Base-by-base conservation (phyloP, 345 rosid genomes). In the Sonneratia caseolaris region DNA sequence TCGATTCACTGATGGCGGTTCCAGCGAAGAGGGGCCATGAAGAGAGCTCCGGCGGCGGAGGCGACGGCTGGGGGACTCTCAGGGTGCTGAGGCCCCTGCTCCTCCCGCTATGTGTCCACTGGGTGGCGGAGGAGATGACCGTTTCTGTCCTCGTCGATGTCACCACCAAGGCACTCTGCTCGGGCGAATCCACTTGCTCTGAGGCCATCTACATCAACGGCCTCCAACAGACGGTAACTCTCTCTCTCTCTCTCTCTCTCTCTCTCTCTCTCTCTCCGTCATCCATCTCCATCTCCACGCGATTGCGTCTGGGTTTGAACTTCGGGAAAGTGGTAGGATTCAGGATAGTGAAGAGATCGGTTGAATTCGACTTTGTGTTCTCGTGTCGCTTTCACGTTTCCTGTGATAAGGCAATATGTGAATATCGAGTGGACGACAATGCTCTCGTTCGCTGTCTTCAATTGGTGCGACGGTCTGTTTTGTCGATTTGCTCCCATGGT, bases 91-190 rank as follows among this genome's bases (percentile, higher is more conserved):
- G 81, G 76, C 87, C 84, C 40, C 75, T 86, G 68, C 71, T 86
- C 75, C 37, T 86, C 49, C 87, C 89, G 14, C 77, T 86, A 3
- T 80, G 78, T 80, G 64, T 83, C 36, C 87, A 86, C 64, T 86
- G 89, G 89, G 69, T 76, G 36, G 89, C 86, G 0, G 87, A 86
- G 80, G 82, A 77, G 76, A 86, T 86, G 89, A 86, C 89, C 13
- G 89, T 86, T 67, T 86, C 89, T 37, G 84, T 86, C 68, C 87
- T 83, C 72, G 86, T 86, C 72, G 89, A 86, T 76, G 81, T 84
- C 70, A 79, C 81, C 66, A 79, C 87, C 56, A 66, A 37, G 69
- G 87, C 87, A 42, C 73, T 86, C 37, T 86, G 89, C 73, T 86
- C 89, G 37, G 83, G 82, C 18, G 73, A 73, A 7, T 66, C 81